Percentiles rank a stretch among this genome's conserved stretches.
These are phyloP conservation scores for Chaetomium olivaceum DNA, from an alignment of 2,329 filamentous ascomycete genomes.

Conservation along the genomic window DNA sequence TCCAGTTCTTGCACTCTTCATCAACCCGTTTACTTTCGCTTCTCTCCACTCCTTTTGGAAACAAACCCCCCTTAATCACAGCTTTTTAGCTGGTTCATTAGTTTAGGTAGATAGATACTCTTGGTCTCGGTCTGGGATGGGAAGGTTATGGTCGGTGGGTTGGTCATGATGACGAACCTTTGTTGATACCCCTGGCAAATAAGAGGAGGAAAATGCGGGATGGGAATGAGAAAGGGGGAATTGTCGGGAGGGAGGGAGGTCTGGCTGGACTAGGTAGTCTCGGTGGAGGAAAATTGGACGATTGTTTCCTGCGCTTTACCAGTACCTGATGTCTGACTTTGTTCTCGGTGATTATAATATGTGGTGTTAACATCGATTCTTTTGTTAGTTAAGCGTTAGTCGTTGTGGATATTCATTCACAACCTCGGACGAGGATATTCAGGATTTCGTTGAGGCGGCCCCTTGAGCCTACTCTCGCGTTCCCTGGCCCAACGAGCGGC, in stretches of 20 bases:
- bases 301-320: background rate
- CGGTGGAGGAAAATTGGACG: slow-evolving; percentile 8
- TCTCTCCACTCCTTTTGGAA: slow-evolving; percentile 15
- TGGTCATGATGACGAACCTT: slow-evolving; percentile 19
- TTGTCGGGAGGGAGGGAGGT: background rate
- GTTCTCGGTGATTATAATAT: background rate
- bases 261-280: background rate
- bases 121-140: slow-evolving; percentile 7
- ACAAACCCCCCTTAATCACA: slow-evolving; percentile 1
- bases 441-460: too few relatives aligned
- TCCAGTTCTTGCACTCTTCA: slow-evolving; percentile 4
- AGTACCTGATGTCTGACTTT: background rate
- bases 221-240: background rate
- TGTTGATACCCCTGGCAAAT: slow-evolving; percentile 22
- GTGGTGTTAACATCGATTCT: background rate
- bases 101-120: slow-evolving; percentile 20
- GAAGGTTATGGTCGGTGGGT: slow-evolving; percentile 3
- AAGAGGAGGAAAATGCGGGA: slow-evolving; percentile 16
- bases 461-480: too few relatives aligned
- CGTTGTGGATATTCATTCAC: too few relatives aligned
- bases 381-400: too few relatives aligned
- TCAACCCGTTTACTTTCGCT: slow-evolving; percentile 7
- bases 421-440: too few relatives aligned
- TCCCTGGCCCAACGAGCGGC: background rate
- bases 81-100: background rate